phyloP scores from a whole-genome alignment of 805 yeast species.

The Wickerhamiella qilinensis region DNA sequence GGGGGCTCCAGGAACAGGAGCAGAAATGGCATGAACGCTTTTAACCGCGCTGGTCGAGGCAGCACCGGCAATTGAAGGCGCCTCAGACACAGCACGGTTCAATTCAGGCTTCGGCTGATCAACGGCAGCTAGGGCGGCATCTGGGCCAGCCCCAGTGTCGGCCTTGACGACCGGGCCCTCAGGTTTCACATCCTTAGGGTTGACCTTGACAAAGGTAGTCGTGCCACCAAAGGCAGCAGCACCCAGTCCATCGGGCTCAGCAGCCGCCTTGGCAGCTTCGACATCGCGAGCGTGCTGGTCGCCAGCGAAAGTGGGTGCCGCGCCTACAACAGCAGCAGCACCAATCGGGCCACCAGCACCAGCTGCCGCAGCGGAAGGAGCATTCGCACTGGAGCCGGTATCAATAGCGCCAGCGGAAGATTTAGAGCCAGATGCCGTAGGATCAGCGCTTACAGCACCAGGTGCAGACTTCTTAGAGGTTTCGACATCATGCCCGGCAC shows the following conservation, averaged over 20 bases:
- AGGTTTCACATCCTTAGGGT: slow-evolving; percentile 1
- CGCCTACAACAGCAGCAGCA: slow-evolving; percentile 5
- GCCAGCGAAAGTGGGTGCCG: slow-evolving; percentile 15
- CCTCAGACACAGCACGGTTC: neutral
- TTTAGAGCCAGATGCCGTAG: neutral
- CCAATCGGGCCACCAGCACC: neutral
- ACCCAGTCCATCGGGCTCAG: neutral
- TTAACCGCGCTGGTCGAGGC: slow-evolving; percentile 1
- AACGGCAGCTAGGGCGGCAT: slow-evolving; percentile 1
- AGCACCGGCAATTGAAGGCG: neutral
- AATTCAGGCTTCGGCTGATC: neutral
- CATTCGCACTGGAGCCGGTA: neutral
- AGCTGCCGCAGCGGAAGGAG: slow-evolving; percentile 2
- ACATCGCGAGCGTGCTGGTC: slow-evolving; percentile 2
- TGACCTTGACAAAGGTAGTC: neutral
- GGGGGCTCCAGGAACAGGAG: neutral
- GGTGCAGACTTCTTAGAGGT: neutral
- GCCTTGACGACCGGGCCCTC: neutral
- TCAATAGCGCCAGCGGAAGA: neutral
- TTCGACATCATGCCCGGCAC: neutral
- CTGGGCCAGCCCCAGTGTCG: slow-evolving; percentile 2
- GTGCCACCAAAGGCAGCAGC: slow-evolving; percentile 1
- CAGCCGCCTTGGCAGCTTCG: slow-evolving; percentile 1
- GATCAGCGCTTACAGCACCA: neutral
- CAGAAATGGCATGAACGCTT: neutral